Percentiles rank a stretch among this genome's conserved stretches.
Conservation (phyloP, 2,329 filamentous ascomycete species). For the Paecilomyces fulvus region DNA sequence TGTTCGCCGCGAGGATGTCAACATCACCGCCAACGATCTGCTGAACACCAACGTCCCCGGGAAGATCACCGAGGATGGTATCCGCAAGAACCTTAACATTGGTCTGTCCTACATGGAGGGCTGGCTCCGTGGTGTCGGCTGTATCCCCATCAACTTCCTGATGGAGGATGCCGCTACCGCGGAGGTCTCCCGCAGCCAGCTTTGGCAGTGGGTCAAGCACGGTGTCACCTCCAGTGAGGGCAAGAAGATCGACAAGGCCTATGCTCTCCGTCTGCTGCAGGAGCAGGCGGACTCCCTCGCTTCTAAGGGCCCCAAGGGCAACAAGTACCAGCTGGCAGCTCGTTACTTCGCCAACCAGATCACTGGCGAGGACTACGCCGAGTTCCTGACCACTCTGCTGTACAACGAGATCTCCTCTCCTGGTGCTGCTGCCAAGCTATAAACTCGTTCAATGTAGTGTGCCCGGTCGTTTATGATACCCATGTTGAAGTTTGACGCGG, state of each 20-base stretch:
- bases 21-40: conserved; percentile 77
- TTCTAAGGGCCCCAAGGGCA: conserved; percentile 68
- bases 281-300: conserved; percentile 74
- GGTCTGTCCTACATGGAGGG: conserved; percentile 98
- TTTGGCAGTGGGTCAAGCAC: conserved; percentile 90
- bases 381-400: conserved; percentile 71
- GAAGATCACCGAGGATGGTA: conserved; percentile 83
- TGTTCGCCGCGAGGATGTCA: conserved; percentile 79
- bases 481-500: not conserved
- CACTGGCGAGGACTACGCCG: conserved; percentile 93
- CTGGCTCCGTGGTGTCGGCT: conserved; percentile 90
- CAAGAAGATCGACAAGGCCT: conserved; percentile 87
- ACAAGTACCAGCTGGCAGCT: conserved; percentile 84
- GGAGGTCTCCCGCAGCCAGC: conserved; percentile 86
- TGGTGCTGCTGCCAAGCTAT: conserved; percentile 56
- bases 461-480: not conserved
- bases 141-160: conserved; percentile 93
- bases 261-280: conserved; percentile 75
- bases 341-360: conserved; percentile 91
- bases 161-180: conserved; percentile 99
- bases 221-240: conserved; percentile 71
- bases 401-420: conserved; percentile 81
- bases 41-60: conserved; percentile 98
- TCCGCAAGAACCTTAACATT: conserved; percentile 96
- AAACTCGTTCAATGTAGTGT: conserved; percentile 10